Evolutionary conservation across 176 grass and related monocot species (phyloP).

Genomic region (Echinochloa phyllopogon): DNA sequence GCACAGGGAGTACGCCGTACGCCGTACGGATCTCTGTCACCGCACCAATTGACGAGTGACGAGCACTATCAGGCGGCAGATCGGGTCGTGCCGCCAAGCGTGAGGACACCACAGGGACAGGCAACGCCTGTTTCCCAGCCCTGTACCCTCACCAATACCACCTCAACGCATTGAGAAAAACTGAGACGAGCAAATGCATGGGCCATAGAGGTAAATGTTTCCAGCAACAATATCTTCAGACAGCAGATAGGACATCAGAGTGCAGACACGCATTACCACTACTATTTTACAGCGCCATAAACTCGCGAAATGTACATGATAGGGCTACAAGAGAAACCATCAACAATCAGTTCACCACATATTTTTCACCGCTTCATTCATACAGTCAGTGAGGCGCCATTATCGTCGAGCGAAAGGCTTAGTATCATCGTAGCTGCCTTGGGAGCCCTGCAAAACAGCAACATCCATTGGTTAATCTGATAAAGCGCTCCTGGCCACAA

Average conservation of each 20-base stretch:
- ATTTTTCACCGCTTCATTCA: constrained; percentile 58
- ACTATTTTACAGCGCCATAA: constrained; percentile 13
- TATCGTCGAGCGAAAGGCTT: constrained; percentile 79
- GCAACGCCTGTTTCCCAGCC: not conserved
- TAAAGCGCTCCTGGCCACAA: not conserved
- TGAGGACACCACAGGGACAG: not conserved
- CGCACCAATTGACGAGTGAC: not conserved
- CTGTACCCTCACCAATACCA: not conserved
- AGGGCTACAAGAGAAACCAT: constrained; percentile 30
- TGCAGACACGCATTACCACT: not conserved
- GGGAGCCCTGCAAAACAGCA: constrained; percentile 75
- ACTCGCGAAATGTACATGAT: constrained; percentile 3
- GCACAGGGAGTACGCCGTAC: not conserved
- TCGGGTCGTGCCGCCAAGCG: not conserved
- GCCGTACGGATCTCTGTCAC: no score
- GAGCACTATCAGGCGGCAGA: not conserved
- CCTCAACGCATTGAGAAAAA: no score
- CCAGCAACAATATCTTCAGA: not conserved
- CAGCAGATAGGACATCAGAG: not conserved
- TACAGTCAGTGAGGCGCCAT: constrained; percentile 79
- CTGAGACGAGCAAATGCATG: not conserved
- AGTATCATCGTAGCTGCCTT: constrained; percentile 95
- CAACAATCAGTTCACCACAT: not conserved
- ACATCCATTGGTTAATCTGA: constrained; percentile 25
- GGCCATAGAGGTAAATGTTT: not conserved